Evolutionary conservation across 139 green algal species (phyloP), one percentile per base, ranked within the genome.

Genomic region (Chlamydomonas incerta): DNA sequence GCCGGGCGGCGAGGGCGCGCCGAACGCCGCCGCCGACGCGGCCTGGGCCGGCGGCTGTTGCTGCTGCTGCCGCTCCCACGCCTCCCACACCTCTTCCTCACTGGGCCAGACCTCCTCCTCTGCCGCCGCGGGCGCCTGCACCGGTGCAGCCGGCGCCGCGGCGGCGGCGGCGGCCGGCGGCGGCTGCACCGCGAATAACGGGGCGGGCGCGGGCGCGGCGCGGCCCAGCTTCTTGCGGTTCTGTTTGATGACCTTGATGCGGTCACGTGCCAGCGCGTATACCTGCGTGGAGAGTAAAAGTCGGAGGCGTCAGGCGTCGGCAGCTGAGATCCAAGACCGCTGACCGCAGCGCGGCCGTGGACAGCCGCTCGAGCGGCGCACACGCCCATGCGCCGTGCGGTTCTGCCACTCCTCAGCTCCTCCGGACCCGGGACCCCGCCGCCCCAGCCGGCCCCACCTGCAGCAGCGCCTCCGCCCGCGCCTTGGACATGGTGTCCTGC

Each of bases 41-140:
- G 55, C 41, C 26, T 11, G 71, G 21, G 34, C 14, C 35, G 35
- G 20, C 14, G 2, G 58, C 47, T 58, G 41, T 35, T 58, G 74
- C 6, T 71, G 35, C 55, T 23, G 74, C 74, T 41, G 74, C 74
- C 55, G 20, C 74, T 82, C 74, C 74, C 74, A 82, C 3, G 74
- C 74, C 26, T 71, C 74, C 74, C 74, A 82, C 6, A 82, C 35
- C 60, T 82, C 74, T 10, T 82, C 74, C 74, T 82, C 74, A 14
- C 58, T 82, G 10, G 57, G 74, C 69, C 37, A 81, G 15, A 37
- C 1, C 17, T 8, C 29, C 26, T 68, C 62, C 26, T 68, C 62
- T 13, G 5, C 26, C 3, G 24, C 62, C 26, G 62, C 62, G 3
- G 62, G 17, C 11, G 24, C 55, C 20, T 24, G 23, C 34, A 33